These are phyloP conservation scores for Westerdykella sp. DNA, from an alignment of 2,329 filamentous ascomycete species.

Conservation along the genomic window DNA sequence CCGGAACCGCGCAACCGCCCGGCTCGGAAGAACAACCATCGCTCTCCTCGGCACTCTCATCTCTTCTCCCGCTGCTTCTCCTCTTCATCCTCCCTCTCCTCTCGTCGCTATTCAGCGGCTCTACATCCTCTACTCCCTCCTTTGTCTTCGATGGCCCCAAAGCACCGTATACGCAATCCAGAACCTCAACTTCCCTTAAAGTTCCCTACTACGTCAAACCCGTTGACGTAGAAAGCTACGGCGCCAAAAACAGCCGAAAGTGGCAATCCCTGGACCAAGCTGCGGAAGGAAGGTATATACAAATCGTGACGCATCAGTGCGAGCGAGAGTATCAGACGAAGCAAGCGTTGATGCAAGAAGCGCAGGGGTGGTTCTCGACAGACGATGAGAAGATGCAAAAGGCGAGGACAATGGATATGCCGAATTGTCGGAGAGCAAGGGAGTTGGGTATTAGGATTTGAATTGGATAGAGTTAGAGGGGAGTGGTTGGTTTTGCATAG, in stretches of 20 bases:
- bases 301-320: conserved; percentile 63
- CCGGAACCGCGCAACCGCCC: conserved; percentile 51
- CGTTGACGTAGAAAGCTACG: conserved; percentile 65
- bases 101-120: conserved; percentile 64
- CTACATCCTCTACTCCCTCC: conserved; percentile 52
- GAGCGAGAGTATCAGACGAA: conserved; percentile 63
- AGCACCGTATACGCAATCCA: conserved; percentile 67
- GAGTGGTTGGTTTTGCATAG: background rate
- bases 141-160: conserved; percentile 69
- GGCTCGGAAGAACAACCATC: conserved; percentile 46
- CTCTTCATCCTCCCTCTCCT: conserved; percentile 75
- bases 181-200: conserved; percentile 62
- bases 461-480: background rate
- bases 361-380: conserved; percentile 80
- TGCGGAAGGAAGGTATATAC: conserved; percentile 69
- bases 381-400: conserved; percentile 72
- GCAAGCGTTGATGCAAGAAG: conserved; percentile 65
- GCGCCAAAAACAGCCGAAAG: conserved; percentile 48
- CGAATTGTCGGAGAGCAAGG: conserved; percentile 53
- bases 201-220: conserved; percentile 85
- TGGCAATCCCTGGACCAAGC: conserved; percentile 67
- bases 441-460: conserved; percentile 34
- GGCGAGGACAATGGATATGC: conserved; percentile 57
- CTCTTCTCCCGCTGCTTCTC: conserved; percentile 79
- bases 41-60: conserved; percentile 54